Evolutionary conservation across 2,329 filamentous ascomycete genomes (phyloP), one percentile per base, ranked within the genome.

Genomic region (Albophoma yamanashiensis): DNA sequence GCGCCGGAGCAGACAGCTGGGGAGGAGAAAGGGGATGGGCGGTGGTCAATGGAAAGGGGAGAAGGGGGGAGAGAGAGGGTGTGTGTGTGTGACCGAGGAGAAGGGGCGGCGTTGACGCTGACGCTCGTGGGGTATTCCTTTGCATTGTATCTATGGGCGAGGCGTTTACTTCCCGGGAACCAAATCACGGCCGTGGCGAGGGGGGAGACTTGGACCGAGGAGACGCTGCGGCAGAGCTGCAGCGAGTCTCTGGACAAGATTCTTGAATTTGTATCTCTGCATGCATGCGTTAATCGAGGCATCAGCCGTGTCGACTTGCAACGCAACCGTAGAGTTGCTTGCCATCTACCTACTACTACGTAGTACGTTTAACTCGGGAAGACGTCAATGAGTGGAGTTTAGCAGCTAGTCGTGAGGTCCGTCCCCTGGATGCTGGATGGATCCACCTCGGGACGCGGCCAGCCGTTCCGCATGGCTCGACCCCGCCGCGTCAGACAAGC

Each of bases 81-180:
- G 27, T 31, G 27, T 31, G 27, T 31, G 27, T 31, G 27, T 31
- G 27, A 6, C 40, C 9, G 31, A 53, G 50, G 50, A 55, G 20
- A 15, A 36, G 31, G 20, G 50, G 31, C 20, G 31, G 50, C 50
- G 50, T 53, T 55, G 50, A 34, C 6, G 36, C 31, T 55, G 50
- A 34, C 6, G 36, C 31, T 55, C 31, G 50, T 38, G n/a, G 50
- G 50, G 38, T 38, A 55, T 55, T 55, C 20, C 38, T 39, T 42
- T 58, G 50, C 31, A 55, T 59, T 45, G 50, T 34, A 47, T 25
- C 31, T 43, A 43, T 59, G 58, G 58, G 58, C 58, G 58, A 47
- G 58, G 58, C 52, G 58, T 59, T 59, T 17, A 56, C 12, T 38
- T 22, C 20, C 47, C n/a, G 50, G 50, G 50, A 36, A 22, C 3